Conservation (phyloP, 2,329 filamentous ascomycete genomes). For the Monosporascus sp. region DNA sequence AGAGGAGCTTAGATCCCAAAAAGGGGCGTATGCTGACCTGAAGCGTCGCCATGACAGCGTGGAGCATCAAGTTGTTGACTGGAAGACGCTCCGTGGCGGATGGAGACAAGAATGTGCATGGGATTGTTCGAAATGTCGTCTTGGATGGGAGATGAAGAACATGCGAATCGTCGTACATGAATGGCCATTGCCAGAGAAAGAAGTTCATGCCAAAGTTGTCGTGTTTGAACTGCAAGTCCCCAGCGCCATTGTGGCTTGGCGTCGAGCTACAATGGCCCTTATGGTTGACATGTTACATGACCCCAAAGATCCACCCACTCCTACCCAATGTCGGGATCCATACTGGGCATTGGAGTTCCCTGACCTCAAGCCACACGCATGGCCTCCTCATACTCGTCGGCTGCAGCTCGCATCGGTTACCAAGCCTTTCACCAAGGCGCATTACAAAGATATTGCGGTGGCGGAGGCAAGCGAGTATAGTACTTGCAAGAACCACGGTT, state of each 20-base stretch:
- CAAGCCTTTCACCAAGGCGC: conserved; percentile 1
- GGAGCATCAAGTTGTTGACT: not conserved
- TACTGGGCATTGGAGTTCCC: not conserved
- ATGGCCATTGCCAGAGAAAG: not conserved
- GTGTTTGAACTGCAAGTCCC: conserved; percentile 5
- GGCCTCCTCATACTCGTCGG: not conserved
- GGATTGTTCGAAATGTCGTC: not conserved
- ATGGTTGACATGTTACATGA: not conserved
- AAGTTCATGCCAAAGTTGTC: not conserved
- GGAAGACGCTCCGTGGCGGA: not conserved
- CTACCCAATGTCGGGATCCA: too few relatives aligned
- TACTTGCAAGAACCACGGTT: not conserved
- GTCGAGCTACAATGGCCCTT: not conserved
- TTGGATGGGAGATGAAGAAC: not conserved
- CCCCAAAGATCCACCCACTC: not conserved
- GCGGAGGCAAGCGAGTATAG: not conserved
- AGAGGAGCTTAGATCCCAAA: not conserved
- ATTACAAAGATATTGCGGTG: not conserved
- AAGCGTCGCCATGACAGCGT: not conserved
- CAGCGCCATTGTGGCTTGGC: not conserved
- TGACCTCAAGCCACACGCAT: not conserved
- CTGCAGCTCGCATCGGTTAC: not conserved
- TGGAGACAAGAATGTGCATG: not conserved
- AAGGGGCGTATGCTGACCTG: not conserved
- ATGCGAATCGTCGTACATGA: conserved; percentile 2